Conservation (phyloP, 495 filamentous ascomycete genomes). For the Echria macrotheca region DNA sequence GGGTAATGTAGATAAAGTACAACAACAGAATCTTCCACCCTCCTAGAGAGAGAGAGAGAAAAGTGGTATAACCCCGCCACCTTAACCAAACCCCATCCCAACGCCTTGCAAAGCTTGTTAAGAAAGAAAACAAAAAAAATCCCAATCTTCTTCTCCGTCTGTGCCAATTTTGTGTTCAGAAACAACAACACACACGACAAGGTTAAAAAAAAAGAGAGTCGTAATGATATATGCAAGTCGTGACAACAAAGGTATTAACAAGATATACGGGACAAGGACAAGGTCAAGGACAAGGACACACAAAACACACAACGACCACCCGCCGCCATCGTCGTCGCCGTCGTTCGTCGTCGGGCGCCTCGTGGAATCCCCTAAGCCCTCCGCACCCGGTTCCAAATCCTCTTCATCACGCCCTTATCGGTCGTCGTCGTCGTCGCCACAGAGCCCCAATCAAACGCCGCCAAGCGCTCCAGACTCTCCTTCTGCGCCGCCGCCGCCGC, state of each 20-base stretch:
- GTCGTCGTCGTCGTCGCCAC: too few species aligned
- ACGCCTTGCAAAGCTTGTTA: conserved; percentile 5
- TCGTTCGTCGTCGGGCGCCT: too few species aligned
- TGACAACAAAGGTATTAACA: not conserved
- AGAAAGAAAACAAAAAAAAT: not conserved
- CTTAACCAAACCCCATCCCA: not conserved
- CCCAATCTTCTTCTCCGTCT: not conserved
- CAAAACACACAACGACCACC: too few species aligned
- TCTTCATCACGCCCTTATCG: conserved; percentile 35
- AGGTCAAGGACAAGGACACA: too few species aligned
- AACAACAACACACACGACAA: not conserved
- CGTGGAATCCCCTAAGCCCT: conserved; percentile 20
- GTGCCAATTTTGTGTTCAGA: not conserved
- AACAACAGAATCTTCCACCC: too few species aligned
- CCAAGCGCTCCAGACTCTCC: conserved; percentile 27
- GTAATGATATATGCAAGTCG: not conserved
- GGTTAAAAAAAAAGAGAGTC: too few species aligned
- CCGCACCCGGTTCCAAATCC: conserved; percentile 35
- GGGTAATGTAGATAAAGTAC: too few species aligned
- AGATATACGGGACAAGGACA: not conserved
- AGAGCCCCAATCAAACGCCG: conserved; percentile 19
- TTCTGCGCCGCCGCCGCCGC: conserved; percentile 18
- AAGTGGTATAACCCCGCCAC: not conserved
- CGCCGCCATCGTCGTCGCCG: too few species aligned
- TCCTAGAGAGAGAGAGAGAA: too few species aligned